Conservation (phyloP, 768 basidiomycete genomes). For the Tricholoma terreum region DNA sequence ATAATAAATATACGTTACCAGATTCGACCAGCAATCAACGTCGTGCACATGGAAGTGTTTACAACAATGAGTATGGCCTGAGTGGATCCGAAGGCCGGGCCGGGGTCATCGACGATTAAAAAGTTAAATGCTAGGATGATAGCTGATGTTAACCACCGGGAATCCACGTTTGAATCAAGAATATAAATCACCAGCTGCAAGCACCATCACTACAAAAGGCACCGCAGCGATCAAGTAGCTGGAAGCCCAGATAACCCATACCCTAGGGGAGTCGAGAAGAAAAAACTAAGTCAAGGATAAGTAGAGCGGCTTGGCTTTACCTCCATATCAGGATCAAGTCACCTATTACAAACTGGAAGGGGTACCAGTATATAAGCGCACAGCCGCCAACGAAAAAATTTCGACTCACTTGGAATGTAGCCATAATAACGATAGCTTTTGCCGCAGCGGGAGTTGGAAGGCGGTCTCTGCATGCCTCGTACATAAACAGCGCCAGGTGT, state of each 20-base stretch:
- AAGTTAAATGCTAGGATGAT: slow-evolving; percentile 4
- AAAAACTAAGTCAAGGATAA: not conserved
- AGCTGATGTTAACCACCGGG: too few species aligned
- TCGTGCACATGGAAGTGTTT: slow-evolving; percentile 14
- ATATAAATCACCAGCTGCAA: slow-evolving; percentile 1
- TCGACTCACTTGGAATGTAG: slow-evolving; percentile 1
- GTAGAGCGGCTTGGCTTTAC: not conserved
- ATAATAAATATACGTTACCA: slow-evolving; percentile 2
- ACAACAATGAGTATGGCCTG: slow-evolving; percentile 7
- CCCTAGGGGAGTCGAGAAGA: not conserved
- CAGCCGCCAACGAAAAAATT: not conserved
- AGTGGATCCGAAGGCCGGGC: slow-evolving; percentile 6
- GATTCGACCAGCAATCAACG: slow-evolving; percentile 11
- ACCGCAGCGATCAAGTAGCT: slow-evolving; percentile 8
- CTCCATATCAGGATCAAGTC: slow-evolving; percentile 17
- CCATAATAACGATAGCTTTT: not conserved
- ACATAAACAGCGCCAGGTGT: slow-evolving; percentile 9
- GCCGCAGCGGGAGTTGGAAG: too few species aligned
- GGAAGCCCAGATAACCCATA: slow-evolving; percentile 14
- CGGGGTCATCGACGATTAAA: slow-evolving; percentile 2
- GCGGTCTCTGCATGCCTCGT: not conserved
- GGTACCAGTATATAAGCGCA: too few species aligned
- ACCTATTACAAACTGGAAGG: slow-evolving; percentile 11
- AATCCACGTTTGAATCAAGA: too few species aligned
- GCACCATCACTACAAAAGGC: slow-evolving; percentile 8